Conservation (phyloP, 441 rosid species). For the Populus hybrid region DNA sequence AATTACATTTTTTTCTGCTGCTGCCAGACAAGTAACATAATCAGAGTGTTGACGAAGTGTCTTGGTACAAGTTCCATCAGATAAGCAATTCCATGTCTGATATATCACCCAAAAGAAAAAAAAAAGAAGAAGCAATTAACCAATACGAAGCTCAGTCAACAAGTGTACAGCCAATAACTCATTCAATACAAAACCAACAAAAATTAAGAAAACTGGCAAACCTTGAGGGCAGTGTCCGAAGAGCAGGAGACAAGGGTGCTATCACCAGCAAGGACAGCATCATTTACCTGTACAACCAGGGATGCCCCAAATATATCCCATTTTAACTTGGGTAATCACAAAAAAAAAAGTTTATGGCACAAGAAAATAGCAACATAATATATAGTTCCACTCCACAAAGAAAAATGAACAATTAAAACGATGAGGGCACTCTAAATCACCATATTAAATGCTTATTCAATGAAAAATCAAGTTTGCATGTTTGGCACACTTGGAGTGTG, state of each 20-base stretch:
- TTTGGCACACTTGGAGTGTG: neutral
- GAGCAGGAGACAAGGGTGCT: slow-evolving; percentile 95
- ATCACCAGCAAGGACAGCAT: slow-evolving; percentile 77
- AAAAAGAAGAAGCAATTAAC: slow-evolving; percentile 6
- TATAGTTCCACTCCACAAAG: neutral
- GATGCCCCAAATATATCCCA: neutral
- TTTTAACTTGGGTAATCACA: neutral
- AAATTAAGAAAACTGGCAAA: slow-evolving; percentile 27
- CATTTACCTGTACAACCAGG: slow-evolving; percentile 74
- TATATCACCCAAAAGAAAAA: neutral
- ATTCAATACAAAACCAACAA: neutral
- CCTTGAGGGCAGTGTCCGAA: slow-evolving; percentile 96
- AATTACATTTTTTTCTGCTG: slow-evolving; percentile 92
- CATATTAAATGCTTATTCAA: slow-evolving; percentile 11
- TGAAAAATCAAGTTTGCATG: neutral
- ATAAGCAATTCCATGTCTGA: slow-evolving; percentile 89
- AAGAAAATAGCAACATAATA: neutral
- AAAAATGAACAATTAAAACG: neutral
- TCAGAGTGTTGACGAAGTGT: slow-evolving; percentile 97
- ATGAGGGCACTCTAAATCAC: slow-evolving; percentile 9
- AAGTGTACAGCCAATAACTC: slow-evolving; percentile 10
- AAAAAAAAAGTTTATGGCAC: neutral
- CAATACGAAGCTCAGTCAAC: neutral
- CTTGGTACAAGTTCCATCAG: slow-evolving; percentile 79
- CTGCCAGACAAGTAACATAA: slow-evolving; percentile 95